phyloP scores from a whole-genome alignment of 441 rosid species.

The Pelargonium fulgidum region DNA sequence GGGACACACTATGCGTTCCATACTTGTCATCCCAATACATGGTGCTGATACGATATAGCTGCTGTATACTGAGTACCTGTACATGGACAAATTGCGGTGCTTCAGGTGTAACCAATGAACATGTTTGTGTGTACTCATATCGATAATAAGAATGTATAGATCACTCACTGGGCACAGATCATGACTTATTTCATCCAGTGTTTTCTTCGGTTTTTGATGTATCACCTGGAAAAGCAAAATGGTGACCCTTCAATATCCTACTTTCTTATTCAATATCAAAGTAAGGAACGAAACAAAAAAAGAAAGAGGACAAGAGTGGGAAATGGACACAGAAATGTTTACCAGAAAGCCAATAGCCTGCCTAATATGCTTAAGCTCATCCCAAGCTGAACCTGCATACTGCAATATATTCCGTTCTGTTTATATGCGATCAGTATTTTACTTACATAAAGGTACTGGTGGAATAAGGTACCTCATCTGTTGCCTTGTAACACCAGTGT shows the following conservation, averaged over 20 bases:
- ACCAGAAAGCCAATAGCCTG: conserved; percentile 83
- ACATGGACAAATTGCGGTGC: too few relatives aligned
- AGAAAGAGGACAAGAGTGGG: background rate
- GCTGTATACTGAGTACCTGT: conserved; percentile 94
- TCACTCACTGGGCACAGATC: conserved; percentile 88
- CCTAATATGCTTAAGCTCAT: conserved; percentile 67
- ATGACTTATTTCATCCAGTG: conserved; percentile 87
- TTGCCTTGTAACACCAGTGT: conserved; percentile 93
- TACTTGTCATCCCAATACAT: conserved; percentile 99
- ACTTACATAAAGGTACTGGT: conserved; percentile 10
- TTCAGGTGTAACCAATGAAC: background rate
- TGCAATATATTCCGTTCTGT: conserved; percentile 20
- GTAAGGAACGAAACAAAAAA: conserved; percentile 13
- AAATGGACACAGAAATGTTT: conserved; percentile 19
- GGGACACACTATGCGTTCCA: conserved; percentile 86
- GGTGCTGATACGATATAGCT: conserved; percentile 88
- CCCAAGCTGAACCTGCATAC: conserved; percentile 90
- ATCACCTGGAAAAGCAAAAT: conserved; percentile 48
- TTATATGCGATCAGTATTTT: too few relatives aligned
- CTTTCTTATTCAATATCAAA: background rate
- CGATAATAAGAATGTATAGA: background rate
- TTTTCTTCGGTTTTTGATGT: conserved; percentile 95
- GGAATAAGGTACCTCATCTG: conserved; percentile 66
- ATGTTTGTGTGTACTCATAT: conserved; percentile 8
- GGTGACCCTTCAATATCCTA: too few relatives aligned